phyloP scores from a whole-genome alignment of 352 stramenopile species.

The Phytophthora constricta region DNA sequence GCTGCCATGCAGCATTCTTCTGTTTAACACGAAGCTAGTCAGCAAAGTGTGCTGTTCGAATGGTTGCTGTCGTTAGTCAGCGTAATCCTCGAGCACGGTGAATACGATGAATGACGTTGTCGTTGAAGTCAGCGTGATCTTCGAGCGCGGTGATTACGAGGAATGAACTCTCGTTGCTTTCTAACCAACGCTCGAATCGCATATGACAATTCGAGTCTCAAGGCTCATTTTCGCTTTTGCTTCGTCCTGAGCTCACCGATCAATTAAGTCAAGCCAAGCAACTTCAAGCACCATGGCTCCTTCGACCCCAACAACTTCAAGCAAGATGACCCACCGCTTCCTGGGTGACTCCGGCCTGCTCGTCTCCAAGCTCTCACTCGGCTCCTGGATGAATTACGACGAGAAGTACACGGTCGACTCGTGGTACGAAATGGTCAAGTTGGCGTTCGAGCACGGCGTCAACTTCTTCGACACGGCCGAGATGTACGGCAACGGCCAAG shows the following conservation, averaged over 20 bases:
- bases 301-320: not conserved
- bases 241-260: not conserved
- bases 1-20: too few relatives aligned
- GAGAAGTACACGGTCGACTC: slow-evolving; percentile 5
- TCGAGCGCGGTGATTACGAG: too few relatives aligned
- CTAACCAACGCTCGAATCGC: too few relatives aligned
- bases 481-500: not conserved
- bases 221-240: not conserved
- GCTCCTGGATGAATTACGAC: slow-evolving; percentile 33
- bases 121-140: too few relatives aligned
- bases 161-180: too few relatives aligned
- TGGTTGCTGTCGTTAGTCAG: too few relatives aligned
- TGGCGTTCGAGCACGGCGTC: slow-evolving; percentile 1
- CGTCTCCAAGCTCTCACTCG: slow-evolving; percentile 47
- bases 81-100: too few relatives aligned
- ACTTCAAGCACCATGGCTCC: not conserved
- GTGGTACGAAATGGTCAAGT: slow-evolving; percentile 23
- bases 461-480: slow-evolving; percentile 29
- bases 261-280: not conserved
- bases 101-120: too few relatives aligned
- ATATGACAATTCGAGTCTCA: too few relatives aligned
- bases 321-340: slow-evolving; percentile 59
- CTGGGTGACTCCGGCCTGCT: slow-evolving; percentile 49
- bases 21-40: too few relatives aligned
- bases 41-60: too few relatives aligned